Conservation (phyloP, 495 filamentous ascomycete genomes). For the Zalerion maritima region DNA sequence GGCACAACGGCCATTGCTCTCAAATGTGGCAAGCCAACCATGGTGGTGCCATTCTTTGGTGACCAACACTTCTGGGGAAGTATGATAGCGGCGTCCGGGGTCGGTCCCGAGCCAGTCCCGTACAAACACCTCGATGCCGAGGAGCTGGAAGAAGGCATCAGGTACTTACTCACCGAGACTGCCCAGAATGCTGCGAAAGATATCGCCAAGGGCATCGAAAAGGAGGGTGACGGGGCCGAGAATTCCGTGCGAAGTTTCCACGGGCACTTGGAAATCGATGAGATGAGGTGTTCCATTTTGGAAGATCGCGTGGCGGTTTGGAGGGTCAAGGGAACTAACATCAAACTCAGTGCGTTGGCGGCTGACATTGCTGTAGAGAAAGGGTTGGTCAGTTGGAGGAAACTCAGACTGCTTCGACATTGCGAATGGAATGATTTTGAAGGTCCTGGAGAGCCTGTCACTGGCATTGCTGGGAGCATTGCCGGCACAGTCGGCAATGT, state of each 20-base stretch:
- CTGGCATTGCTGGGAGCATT: slow-evolving; percentile 44
- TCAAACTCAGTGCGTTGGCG: slow-evolving; percentile 50
- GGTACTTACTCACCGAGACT: slow-evolving; percentile 44
- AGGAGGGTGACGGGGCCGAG: slow-evolving; percentile 58
- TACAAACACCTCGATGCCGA: slow-evolving; percentile 53
- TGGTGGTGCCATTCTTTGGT: slow-evolving; percentile 57
- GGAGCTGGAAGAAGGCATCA: slow-evolving; percentile 53
- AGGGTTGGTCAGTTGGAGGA: slow-evolving; percentile 44
- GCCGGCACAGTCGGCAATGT: slow-evolving; percentile 36
- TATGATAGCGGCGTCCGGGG: slow-evolving; percentile 50
- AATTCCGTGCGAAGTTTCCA: slow-evolving; percentile 63
- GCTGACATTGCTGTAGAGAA: slow-evolving; percentile 46
- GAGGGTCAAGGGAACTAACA: slow-evolving; percentile 40
- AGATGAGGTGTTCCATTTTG: slow-evolving; percentile 56
- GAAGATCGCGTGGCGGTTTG: slow-evolving; percentile 52
- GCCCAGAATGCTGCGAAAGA: slow-evolving; percentile 39
- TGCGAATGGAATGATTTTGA: slow-evolving; percentile 70
- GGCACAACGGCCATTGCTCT: slow-evolving; percentile 53
- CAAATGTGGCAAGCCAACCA: slow-evolving; percentile 47
- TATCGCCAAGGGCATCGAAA: slow-evolving; percentile 45
- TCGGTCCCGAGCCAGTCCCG: slow-evolving; percentile 57
- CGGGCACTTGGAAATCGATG: slow-evolving; percentile 38
- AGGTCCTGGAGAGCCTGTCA: slow-evolving; percentile 60
- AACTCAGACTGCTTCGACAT: slow-evolving; percentile 51
- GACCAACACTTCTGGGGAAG: slow-evolving; percentile 74